These are phyloP conservation scores for Mixia osmundae DNA, from an alignment of 1,284 basidiomycete genomes.

Conservation along the genomic window DNA sequence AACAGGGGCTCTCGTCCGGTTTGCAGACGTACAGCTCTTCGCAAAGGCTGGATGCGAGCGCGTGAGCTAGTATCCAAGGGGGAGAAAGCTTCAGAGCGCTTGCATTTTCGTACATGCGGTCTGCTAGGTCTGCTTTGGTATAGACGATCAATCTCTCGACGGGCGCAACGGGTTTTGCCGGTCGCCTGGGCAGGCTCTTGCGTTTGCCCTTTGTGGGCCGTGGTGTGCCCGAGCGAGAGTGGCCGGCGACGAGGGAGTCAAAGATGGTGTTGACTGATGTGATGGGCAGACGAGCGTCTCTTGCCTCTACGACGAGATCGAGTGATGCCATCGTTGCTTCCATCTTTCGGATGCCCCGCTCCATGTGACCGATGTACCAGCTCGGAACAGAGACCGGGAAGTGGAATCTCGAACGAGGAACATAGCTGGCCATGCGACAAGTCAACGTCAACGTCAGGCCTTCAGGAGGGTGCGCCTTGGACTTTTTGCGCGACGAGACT, in stretches of 20 bases:
- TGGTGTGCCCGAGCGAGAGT: too few relatives aligned
- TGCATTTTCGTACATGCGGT: conserved; percentile 60
- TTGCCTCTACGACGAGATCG: conserved; percentile 77
- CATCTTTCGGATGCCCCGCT: conserved; percentile 52
- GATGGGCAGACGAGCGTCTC: conserved; percentile 76
- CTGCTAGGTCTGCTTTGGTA: conserved; percentile 79
- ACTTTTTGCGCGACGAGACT: too few relatives aligned
- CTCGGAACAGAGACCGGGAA: conserved; percentile 38
- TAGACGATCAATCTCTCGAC: conserved; percentile 77
- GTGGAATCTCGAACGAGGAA: too few relatives aligned
- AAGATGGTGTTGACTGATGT: conserved; percentile 80
- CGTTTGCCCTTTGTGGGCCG: too few relatives aligned
- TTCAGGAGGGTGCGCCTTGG: too few relatives aligned
- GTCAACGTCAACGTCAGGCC: too few relatives aligned
- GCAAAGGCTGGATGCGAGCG: conserved; percentile 21
- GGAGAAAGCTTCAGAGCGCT: conserved; percentile 14
- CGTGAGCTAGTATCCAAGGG: neutral
- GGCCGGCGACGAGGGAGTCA: conserved; percentile 37
- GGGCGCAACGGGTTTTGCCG: too few relatives aligned
- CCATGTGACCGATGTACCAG: conserved; percentile 98
- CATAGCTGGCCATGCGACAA: too few relatives aligned
- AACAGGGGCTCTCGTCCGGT: conserved; percentile 29
- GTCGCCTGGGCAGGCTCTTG: conserved; percentile 4
- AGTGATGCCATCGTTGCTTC: conserved; percentile 52
- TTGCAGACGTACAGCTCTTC: conserved; percentile 24